A percentile compares a stretch with the other conserved stretches of the same genome.
Evolutionary conservation across 208 protist genomes (phyloP).

Genomic region (Acanthamoeba culbertsoni): DNA sequence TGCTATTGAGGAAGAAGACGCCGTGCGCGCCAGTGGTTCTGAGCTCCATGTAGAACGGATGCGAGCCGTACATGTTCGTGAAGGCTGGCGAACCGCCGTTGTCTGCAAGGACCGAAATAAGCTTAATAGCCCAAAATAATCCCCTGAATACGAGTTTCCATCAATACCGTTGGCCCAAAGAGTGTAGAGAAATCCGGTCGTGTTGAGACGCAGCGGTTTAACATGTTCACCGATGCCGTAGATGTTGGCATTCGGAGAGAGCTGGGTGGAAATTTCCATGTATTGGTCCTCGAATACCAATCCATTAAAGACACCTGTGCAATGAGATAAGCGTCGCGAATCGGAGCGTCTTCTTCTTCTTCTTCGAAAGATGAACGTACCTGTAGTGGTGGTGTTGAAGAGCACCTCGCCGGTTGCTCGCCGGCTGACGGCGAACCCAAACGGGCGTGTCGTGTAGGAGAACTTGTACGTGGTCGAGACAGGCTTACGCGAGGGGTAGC

Average conservation of each 20-base stretch:
- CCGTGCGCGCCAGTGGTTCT: conserved; percentile 16
- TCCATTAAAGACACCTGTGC: conserved; percentile 37
- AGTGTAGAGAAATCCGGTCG: conserved; percentile 31
- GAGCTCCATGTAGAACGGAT: conserved; percentile 84
- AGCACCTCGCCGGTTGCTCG: conserved; percentile 69
- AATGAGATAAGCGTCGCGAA: background rate
- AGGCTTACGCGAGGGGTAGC: background rate
- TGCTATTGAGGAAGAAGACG: conserved; percentile 85
- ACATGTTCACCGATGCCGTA: conserved; percentile 81
- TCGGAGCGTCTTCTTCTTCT: background rate
- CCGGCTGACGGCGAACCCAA: conserved; percentile 54
- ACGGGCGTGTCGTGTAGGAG: background rate
- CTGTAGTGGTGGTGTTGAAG: conserved; percentile 66
- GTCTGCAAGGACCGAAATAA: background rate
- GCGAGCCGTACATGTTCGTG: conserved; percentile 79
- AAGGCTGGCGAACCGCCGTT: conserved; percentile 25
- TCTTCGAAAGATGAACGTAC: background rate
- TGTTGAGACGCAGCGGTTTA: conserved; percentile 35
- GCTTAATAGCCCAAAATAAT: background rate
- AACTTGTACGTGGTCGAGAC: background rate
- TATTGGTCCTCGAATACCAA: conserved; percentile 81
- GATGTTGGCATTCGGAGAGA: conserved; percentile 67
- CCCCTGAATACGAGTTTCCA: background rate
- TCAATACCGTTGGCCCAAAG: conserved; percentile 4
- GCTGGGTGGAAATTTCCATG: conserved; percentile 75